phyloP scores from a whole-genome alignment of 805 yeast species.

The Kazachstania viticola region DNA sequence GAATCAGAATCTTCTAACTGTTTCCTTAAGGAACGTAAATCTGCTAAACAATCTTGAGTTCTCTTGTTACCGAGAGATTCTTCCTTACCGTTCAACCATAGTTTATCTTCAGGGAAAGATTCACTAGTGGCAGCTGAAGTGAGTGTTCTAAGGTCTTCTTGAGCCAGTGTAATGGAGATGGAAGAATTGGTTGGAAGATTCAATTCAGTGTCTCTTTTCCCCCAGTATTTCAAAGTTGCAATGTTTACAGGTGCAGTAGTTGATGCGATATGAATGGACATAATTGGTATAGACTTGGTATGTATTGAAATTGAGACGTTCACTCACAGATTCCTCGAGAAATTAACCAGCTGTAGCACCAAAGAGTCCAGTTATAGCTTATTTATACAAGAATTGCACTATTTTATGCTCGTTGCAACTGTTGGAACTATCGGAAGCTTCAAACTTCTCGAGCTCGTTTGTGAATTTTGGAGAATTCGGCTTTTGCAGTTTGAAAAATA shows the following conservation, averaged over 20 bases:
- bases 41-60: slow-evolving; percentile 65
- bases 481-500: too few relatives aligned
- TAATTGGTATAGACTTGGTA: slow-evolving; percentile 8
- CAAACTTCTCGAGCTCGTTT: too few relatives aligned
- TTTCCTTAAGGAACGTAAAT: slow-evolving; percentile 56
- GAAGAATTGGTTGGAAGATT: slow-evolving; percentile 95
- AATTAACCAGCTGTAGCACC: too few relatives aligned
- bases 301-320: too few relatives aligned
- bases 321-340: background rate
- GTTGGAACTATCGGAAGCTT: too few relatives aligned
- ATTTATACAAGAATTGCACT: too few relatives aligned
- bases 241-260: slow-evolving; percentile 96
- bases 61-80: slow-evolving; percentile 57
- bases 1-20: slow-evolving; percentile 45
- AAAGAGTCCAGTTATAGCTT: too few relatives aligned
- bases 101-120: slow-evolving; percentile 45
- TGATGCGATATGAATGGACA: slow-evolving; percentile 59
- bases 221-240: slow-evolving; percentile 98
- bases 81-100: slow-evolving; percentile 77
- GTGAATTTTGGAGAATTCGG: too few relatives aligned
- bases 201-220: slow-evolving; percentile 80
- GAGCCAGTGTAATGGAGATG: slow-evolving; percentile 87
- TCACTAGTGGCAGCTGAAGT: slow-evolving; percentile 75
- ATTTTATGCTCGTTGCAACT: too few relatives aligned
- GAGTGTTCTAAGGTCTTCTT: slow-evolving; percentile 79